These are phyloP conservation scores for Trypanosoma boissoni DNA, from an alignment of 208 protist genomes.

Conservation along the genomic window DNA sequence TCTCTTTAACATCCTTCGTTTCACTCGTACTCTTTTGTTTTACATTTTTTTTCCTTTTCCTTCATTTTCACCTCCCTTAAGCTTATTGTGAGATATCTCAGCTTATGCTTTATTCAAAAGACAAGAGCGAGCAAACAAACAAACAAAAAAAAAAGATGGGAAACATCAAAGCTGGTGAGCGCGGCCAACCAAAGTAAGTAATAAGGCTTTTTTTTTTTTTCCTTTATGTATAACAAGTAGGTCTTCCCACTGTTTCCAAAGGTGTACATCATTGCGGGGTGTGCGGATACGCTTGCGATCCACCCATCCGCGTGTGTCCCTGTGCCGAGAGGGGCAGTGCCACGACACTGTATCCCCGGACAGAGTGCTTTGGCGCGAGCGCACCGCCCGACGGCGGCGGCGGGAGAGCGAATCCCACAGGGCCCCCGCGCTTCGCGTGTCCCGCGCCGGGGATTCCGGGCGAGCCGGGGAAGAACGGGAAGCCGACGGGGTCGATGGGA, in stretches of 20 bases:
- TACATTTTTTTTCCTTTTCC: too few species aligned
- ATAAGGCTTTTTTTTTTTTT: too few species aligned
- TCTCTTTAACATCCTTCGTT: too few species aligned
- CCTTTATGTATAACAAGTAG: not conserved
- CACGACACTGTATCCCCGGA: not conserved
- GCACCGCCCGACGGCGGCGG: too few species aligned
- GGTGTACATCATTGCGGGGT: slow-evolving; percentile 1
- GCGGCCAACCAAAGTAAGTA: too few species aligned
- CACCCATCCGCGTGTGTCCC: not conserved
- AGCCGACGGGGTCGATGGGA: not conserved
- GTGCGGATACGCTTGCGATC: not conserved
- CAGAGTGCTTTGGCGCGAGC: too few species aligned
- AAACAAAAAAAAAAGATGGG: not conserved
- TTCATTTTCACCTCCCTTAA: too few species aligned
- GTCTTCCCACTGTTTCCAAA: not conserved
- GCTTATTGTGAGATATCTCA: too few species aligned
- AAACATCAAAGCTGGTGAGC: not conserved
- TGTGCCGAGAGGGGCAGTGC: not conserved
- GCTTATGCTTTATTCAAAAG: too few species aligned
- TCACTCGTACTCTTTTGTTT: too few species aligned
- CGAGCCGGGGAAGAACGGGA: not conserved
- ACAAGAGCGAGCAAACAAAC: too few species aligned
- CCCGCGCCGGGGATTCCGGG: not conserved
- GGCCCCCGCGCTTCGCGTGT: not conserved
- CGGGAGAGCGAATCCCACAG: not conserved